Percentiles rank a stretch among this genome's conserved stretches.
phyloP scores from a whole-genome alignment of 2,329 filamentous ascomycete species.

The Talaromyces atroroseus region DNA sequence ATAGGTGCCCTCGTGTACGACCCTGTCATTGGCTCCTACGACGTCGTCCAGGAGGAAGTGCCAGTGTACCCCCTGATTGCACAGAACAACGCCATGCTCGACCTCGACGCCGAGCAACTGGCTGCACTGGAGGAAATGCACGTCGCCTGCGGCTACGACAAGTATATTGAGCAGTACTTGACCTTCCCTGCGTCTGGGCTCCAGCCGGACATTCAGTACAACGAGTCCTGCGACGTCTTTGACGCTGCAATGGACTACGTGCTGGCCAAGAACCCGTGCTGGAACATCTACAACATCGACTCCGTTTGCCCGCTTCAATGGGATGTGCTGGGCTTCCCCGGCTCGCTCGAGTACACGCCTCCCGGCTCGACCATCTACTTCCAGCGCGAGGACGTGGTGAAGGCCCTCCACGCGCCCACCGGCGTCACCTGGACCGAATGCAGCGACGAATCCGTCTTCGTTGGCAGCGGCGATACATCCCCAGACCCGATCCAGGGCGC shows the following conservation, averaged over 20 bases:
- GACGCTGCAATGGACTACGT: slow-evolving; percentile 52
- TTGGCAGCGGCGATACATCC: slow-evolving; percentile 36
- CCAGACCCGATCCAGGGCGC: slow-evolving; percentile 52
- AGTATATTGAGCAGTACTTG: slow-evolving; percentile 47
- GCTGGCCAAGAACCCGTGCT: slow-evolving; percentile 65
- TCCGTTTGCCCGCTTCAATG: slow-evolving; percentile 66
- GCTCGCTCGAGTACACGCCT: slow-evolving; percentile 51
- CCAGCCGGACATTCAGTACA: slow-evolving; percentile 49
- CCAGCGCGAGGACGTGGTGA: slow-evolving; percentile 64
- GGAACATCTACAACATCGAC: slow-evolving; percentile 68
- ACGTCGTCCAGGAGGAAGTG: slow-evolving; percentile 28
- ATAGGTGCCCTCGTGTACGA: slow-evolving; percentile 63
- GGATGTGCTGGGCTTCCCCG: slow-evolving; percentile 64
- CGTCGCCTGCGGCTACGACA: slow-evolving; percentile 43
- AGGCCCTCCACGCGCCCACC: slow-evolving; percentile 57
- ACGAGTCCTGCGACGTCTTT: slow-evolving; percentile 54
- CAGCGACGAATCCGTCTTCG: slow-evolving; percentile 41
- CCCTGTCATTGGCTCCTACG: slow-evolving; percentile 49
- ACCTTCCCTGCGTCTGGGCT: slow-evolving; percentile 42
- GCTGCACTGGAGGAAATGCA: slow-evolving; percentile 36
- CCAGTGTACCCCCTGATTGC: slow-evolving; percentile 40
- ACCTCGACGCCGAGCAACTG: slow-evolving; percentile 42
- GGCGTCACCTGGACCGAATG: slow-evolving; percentile 27
- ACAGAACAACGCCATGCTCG: slow-evolving; percentile 39
- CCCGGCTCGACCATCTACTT: slow-evolving; percentile 62